Conservation (phyloP, 768 basidiomycete species). For the Leucocoprinus sp. region DNA sequence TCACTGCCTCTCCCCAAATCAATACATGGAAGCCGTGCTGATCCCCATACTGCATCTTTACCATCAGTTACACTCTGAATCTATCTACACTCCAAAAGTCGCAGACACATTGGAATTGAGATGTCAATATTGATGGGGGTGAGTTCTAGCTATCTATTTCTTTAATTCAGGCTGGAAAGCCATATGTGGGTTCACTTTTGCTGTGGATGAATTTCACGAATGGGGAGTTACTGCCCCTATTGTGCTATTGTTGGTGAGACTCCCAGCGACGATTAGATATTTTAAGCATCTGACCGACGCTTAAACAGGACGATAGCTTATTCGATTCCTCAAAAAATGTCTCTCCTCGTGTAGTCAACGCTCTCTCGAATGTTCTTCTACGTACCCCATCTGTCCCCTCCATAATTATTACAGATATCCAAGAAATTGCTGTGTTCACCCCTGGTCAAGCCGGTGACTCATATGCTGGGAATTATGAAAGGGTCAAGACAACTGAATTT, state of each 20-base stretch:
- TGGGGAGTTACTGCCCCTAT: constrained; percentile 10
- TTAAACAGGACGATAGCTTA: background rate
- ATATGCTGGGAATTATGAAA: constrained; percentile 10
- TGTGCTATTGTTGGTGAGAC: constrained; percentile 10
- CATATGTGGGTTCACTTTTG: constrained; percentile 11
- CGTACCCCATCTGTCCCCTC: constrained; percentile 3
- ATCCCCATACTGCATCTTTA: constrained; percentile 14
- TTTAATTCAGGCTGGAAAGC: constrained; percentile 4
- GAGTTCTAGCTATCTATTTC: background rate
- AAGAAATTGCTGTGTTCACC: constrained; percentile 11
- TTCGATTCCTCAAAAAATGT: constrained; percentile 7
- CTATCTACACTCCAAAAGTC: constrained; percentile 12
- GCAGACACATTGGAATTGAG: constrained; percentile 12
- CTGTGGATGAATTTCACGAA: constrained; percentile 2
- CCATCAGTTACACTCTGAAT: constrained; percentile 14
- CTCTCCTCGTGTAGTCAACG: background rate
- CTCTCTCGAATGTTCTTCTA: constrained; percentile 9
- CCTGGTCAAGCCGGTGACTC: background rate
- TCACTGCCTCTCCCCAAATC: constrained; percentile 7
- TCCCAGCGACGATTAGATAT: background rate
- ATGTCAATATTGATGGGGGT: constrained; percentile 14
- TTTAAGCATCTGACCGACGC: background rate
- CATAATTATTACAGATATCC: constrained; percentile 12
- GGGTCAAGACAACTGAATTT: constrained; percentile 11
- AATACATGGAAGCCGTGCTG: constrained; percentile 15